Conservation (phyloP, 768 basidiomycete species). For the Chalciporus chontae region DNA sequence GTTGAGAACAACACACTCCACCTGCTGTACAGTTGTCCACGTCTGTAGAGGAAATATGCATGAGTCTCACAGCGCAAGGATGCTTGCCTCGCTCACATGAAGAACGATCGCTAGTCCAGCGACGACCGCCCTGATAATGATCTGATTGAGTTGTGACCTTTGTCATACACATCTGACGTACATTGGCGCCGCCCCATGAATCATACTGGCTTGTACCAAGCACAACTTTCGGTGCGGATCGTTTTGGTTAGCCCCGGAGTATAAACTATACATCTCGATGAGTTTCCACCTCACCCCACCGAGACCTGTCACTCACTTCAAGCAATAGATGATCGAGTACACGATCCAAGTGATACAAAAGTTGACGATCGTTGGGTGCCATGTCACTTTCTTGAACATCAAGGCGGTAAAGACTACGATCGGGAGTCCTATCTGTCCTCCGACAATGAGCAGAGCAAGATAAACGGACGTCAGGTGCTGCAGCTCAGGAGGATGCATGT, state of each 20-base stretch:
- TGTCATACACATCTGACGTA: slow-evolving; percentile 25
- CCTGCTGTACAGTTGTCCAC: slow-evolving; percentile 34
- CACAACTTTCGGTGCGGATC: slow-evolving; percentile 37
- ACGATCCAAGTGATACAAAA: slow-evolving; percentile 56
- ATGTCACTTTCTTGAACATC: slow-evolving; percentile 38
- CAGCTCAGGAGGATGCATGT: slow-evolving; percentile 18
- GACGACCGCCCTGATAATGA: slow-evolving; percentile 35
- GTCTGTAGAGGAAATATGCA: slow-evolving; percentile 23
- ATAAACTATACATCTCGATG: slow-evolving; percentile 27
- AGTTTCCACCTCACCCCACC: slow-evolving; percentile 1
- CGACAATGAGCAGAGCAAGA: slow-evolving; percentile 46
- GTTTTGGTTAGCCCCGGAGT: slow-evolving; percentile 24
- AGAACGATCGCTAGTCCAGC: slow-evolving; percentile 41
- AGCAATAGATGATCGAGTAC: slow-evolving; percentile 48
- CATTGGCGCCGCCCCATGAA: slow-evolving; percentile 53
- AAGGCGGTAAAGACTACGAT: slow-evolving; percentile 45
- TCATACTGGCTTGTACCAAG: slow-evolving; percentile 48
- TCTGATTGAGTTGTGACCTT: slow-evolving; percentile 1
- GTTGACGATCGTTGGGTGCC: slow-evolving; percentile 53
- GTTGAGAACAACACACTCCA: slow-evolving; percentile 14
- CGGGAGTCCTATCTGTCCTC: slow-evolving; percentile 52
- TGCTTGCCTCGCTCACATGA: slow-evolving; percentile 29
- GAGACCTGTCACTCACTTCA: slow-evolving; percentile 41
- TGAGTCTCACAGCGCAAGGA: slow-evolving; percentile 4
- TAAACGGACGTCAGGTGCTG: slow-evolving; percentile 36